Evolutionary conservation across 2,329 filamentous ascomycete genomes (phyloP).

Genomic region (Aspergillus calidoustus): DNA sequence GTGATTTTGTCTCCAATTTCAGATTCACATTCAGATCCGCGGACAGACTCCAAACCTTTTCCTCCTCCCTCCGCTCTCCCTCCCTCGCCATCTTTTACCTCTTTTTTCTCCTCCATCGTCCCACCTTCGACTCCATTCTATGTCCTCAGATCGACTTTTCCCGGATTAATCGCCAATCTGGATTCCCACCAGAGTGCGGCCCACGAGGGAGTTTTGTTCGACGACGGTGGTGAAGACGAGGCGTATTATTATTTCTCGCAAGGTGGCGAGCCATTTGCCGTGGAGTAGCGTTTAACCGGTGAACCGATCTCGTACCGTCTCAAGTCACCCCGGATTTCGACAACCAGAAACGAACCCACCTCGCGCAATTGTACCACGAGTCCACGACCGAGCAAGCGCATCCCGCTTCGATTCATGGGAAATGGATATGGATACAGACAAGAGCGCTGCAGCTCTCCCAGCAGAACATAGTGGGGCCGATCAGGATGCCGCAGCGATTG

Average conservation of each 20-base stretch:
- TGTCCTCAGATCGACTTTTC: constrained; percentile 23
- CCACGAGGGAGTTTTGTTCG: constrained; percentile 19
- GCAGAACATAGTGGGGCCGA: constrained; percentile 45
- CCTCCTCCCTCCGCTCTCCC: constrained; percentile 1
- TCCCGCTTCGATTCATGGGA: constrained; percentile 28
- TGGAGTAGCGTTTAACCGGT: constrained; percentile 13
- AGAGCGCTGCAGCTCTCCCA: constrained; percentile 42
- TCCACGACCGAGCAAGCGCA: background rate
- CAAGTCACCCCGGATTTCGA: constrained; percentile 8
- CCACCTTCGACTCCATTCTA: constrained; percentile 18
- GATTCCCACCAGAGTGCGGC: constrained; percentile 19
- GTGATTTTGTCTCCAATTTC: constrained; percentile 15
- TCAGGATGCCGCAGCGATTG: constrained; percentile 42
- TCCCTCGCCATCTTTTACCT: constrained; percentile 3
- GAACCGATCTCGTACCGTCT: constrained; percentile 8
- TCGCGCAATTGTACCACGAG: constrained; percentile 1
- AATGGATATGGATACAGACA: constrained; percentile 39
- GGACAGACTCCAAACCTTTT: constrained; percentile 3
- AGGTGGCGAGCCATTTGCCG: constrained; percentile 12
- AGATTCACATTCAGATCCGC: background rate
- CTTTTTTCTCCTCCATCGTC: constrained; percentile 3
- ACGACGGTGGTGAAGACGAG: constrained; percentile 13
- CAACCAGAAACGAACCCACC: background rate
- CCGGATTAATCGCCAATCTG: constrained; percentile 24
- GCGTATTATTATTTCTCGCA: background rate